Conservation (phyloP, 2,329 filamentous ascomycete species). For the Pseudogymnoascus sp. region DNA sequence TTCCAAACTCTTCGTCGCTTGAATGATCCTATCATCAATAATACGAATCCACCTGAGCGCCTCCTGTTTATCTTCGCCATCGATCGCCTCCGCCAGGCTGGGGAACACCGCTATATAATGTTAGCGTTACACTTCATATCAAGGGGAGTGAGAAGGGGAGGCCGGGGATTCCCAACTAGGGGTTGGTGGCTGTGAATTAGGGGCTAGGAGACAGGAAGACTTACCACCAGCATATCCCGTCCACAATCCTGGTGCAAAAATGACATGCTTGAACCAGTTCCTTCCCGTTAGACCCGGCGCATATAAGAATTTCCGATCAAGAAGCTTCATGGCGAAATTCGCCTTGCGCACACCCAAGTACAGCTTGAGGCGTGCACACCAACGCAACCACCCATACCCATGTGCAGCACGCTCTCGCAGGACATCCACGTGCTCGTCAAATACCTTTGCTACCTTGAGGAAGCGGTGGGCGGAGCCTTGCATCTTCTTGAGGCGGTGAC, state of each 20-base stretch:
- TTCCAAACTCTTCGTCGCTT: conserved; percentile 37
- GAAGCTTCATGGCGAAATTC: conserved; percentile 74
- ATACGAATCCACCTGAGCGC: conserved; percentile 53
- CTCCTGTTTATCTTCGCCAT: conserved; percentile 49
- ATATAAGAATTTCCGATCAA: conserved; percentile 77
- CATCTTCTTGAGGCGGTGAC: conserved; percentile 20
- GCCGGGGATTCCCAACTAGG: no score
- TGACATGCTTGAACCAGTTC: conserved; percentile 88
- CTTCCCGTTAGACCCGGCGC: conserved; percentile 68
- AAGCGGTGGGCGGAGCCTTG: conserved; percentile 16
- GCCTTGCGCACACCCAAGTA: conserved; percentile 55
- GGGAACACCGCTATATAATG: conserved; percentile 48
- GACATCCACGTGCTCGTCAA: conserved; percentile 22
- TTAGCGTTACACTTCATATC: conserved; percentile 14
- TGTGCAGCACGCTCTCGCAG: conserved; percentile 38
- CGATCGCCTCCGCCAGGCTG: conserved; percentile 55
- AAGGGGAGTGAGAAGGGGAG: no score
- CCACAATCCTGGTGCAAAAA: conserved; percentile 87
- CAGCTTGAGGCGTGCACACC: conserved; percentile 58
- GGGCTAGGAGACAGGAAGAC: conserved; percentile 57
- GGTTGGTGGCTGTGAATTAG: conserved; percentile 40
- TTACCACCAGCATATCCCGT: conserved; percentile 78
- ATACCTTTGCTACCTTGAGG: conserved; percentile 21
- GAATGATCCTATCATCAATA: conserved; percentile 44
- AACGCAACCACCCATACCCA: conserved; percentile 70